Conservation (phyloP, 768 basidiomycete species). For the Artomyces pyxidatus region DNA sequence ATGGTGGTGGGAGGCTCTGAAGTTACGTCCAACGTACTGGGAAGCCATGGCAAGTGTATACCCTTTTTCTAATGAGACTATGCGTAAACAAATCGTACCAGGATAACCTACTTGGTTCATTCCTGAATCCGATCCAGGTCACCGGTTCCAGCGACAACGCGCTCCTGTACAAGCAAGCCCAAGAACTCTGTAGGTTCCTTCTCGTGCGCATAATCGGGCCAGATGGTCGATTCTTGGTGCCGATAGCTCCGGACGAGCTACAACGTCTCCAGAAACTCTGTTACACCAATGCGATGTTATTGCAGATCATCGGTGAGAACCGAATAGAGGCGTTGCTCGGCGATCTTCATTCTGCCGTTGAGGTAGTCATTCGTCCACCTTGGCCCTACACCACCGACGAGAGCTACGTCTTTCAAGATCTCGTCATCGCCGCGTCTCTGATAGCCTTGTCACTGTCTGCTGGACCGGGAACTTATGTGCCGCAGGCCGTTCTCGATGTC, state of each 20-base stretch:
- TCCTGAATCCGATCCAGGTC: conserved; percentile 5
- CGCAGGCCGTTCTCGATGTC: conserved; percentile 15
- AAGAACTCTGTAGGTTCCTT: background rate
- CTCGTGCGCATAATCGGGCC: background rate
- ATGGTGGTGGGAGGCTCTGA: conserved; percentile 35
- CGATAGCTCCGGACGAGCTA: background rate
- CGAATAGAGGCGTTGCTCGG: conserved; percentile 23
- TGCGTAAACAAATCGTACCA: no score
- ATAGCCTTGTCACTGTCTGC: conserved; percentile 19
- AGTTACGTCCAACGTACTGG: conserved; percentile 24
- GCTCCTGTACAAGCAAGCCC: no score
- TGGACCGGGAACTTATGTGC: conserved; percentile 25
- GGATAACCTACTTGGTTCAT: no score
- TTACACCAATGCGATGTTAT: conserved; percentile 32
- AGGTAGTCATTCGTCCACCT: conserved; percentile 31
- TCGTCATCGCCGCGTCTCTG: conserved; percentile 32
- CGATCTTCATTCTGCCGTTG: conserved; percentile 35
- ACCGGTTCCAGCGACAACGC: background rate
- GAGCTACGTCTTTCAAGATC: conserved; percentile 28
- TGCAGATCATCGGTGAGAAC: conserved; percentile 23
- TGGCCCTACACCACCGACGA: conserved; percentile 13
- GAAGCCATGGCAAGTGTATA: conserved; percentile 25
- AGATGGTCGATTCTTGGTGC: background rate
- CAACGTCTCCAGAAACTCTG: conserved; percentile 23
- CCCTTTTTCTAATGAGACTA: no score